Percentiles rank a stretch among this genome's conserved stretches.
These are phyloP conservation scores for Sphaerobolus stellatus DNA, from an alignment of 1,284 basidiomycete species.

Conservation along the genomic window DNA sequence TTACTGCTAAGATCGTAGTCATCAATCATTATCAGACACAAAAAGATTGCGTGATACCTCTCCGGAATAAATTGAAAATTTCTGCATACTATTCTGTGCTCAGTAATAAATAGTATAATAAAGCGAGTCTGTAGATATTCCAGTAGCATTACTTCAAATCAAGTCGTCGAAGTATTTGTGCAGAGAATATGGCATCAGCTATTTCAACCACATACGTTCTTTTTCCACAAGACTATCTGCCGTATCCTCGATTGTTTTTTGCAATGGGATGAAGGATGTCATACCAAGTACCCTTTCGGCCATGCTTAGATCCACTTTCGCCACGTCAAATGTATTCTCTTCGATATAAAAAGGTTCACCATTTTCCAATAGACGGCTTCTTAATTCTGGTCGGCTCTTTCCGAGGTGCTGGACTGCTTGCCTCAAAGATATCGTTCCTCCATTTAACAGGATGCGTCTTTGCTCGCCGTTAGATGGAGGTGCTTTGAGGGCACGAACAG, in stretches of 20 bases:
- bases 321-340: neutral
- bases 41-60: no score
- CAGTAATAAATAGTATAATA: no score
- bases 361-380: slow-evolving; percentile 24
- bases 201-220: slow-evolving; percentile 17
- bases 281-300: slow-evolving; percentile 31
- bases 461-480: slow-evolving; percentile 7
- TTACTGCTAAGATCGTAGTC: no score
- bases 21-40: no score
- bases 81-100: no score
- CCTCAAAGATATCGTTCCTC: slow-evolving; percentile 30
- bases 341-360: neutral
- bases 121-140: no score
- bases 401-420: slow-evolving; percentile 32
- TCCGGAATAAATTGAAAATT: no score
- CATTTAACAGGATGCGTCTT: slow-evolving; percentile 35
- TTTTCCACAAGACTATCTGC: slow-evolving; percentile 29
- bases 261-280: slow-evolving; percentile 27
- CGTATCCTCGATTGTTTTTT: slow-evolving; percentile 32
- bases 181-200: no score
- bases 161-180: no score
- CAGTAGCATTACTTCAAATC: no score
- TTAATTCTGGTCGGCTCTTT: slow-evolving; percentile 29
- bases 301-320: slow-evolving; percentile 19
- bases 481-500: slow-evolving; percentile 33